phyloP scores from a whole-genome alignment of 345 rosid species.

The Camelina neglecta region DNA sequence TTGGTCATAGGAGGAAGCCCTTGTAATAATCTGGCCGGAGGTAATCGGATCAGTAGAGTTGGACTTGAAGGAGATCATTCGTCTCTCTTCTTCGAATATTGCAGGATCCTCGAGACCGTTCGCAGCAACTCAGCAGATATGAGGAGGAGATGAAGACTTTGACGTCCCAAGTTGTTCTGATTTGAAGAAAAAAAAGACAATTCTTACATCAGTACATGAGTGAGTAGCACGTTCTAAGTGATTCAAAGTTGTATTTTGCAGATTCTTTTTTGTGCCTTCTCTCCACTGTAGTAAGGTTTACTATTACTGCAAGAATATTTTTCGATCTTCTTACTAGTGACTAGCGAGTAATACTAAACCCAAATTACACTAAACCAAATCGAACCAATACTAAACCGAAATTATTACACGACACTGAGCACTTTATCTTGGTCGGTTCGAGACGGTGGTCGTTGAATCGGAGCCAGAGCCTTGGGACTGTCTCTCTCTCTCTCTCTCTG shows the following conservation, averaged over 20 bases:
- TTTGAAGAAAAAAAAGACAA: not conserved
- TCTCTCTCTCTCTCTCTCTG: not conserved
- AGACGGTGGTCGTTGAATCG: slow-evolving; percentile 7
- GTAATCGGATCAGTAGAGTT: slow-evolving; percentile 34
- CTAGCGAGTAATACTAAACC: too few species aligned
- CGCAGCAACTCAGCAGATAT: not conserved
- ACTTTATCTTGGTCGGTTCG: not conserved
- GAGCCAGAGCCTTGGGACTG: not conserved
- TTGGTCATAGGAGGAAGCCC: slow-evolving; percentile 45
- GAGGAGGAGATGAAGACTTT: slow-evolving; percentile 17
- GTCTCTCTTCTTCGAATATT: slow-evolving; percentile 43
- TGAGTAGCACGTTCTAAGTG: not conserved
- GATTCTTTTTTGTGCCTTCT: not conserved
- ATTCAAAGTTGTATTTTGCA: not conserved
- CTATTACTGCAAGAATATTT: not conserved
- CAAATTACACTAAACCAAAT: not conserved
- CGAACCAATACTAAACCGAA: slow-evolving; percentile 6
- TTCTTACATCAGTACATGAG: too few species aligned
- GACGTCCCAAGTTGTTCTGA: not conserved
- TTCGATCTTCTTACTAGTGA: not conserved
- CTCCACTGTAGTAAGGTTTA: not conserved
- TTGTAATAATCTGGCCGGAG: slow-evolving; percentile 39
- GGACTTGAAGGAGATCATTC: slow-evolving; percentile 47
- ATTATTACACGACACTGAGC: too few species aligned
- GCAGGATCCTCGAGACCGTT: slow-evolving; percentile 37